Percentiles rank a stretch among this genome's conserved stretches.
phyloP scores from a whole-genome alignment of 202 grass and related monocot genomes.

The Zoysia matrella region DNA sequence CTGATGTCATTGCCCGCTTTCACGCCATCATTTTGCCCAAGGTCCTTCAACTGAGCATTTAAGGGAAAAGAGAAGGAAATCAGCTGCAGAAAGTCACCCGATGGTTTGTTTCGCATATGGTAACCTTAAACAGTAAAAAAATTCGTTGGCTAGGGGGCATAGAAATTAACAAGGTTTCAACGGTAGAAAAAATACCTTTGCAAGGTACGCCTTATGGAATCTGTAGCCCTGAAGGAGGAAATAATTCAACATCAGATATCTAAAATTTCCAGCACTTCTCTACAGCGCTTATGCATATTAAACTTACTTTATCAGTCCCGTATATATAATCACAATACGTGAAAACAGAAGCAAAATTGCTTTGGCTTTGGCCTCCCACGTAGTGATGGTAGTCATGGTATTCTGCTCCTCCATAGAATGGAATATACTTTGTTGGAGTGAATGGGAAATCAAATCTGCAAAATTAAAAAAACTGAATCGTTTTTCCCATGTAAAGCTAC shows the following conservation, averaged over 20 bases:
- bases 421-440: constrained; percentile 84
- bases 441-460: constrained; percentile 94
- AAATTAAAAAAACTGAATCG: constrained; percentile 8
- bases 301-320: constrained; percentile 81
- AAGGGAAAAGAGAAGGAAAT: background rate
- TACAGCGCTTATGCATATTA: constrained; percentile 5
- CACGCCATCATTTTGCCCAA: constrained; percentile 29
- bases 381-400: constrained; percentile 91
- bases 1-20: constrained; percentile 25
- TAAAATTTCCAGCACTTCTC: background rate
- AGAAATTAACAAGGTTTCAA: background rate
- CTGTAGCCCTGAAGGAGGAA: constrained; percentile 76
- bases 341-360: constrained; percentile 96
- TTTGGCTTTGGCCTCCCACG: constrained; percentile 52
- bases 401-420: constrained; percentile 91
- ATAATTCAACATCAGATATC: constrained; percentile 18
- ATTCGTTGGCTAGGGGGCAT: background rate
- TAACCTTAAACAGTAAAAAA: background rate
- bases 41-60: constrained; percentile 47
- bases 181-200: constrained; percentile 59
- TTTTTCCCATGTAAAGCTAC: constrained; percentile 1
- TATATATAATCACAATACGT: constrained; percentile 93
- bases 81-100: constrained; percentile 27
- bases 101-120: background rate
- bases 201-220: constrained; percentile 72